Conservation (phyloP, 108 stramenopile genomes). For the Cyclostephanos invisitatus region DNA sequence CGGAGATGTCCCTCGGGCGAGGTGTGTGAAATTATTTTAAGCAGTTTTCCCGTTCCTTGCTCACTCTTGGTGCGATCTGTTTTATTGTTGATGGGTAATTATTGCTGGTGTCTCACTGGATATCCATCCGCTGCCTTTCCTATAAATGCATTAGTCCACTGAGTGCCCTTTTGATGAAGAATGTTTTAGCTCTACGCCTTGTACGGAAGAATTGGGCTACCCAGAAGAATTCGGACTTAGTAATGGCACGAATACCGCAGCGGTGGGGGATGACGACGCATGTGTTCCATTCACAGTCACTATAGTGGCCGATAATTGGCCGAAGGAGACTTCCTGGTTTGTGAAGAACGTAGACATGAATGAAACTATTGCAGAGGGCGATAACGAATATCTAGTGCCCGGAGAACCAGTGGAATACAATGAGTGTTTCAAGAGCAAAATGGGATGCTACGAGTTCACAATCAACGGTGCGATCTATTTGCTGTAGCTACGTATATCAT, state of each 20-base stretch:
- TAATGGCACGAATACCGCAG: slow-evolving; percentile 13
- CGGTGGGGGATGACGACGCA: not conserved
- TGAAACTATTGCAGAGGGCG: slow-evolving; percentile 33
- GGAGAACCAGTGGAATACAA: slow-evolving; percentile 21
- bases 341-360: slow-evolving; percentile 27
- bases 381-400: slow-evolving; percentile 30
- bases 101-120: not conserved
- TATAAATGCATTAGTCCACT: slow-evolving; percentile 5
- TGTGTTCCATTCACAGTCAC: slow-evolving; percentile 49
- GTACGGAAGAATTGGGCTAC: slow-evolving; percentile 46
- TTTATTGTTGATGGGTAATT: not conserved
- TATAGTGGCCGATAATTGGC: slow-evolving; percentile 44
- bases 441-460: slow-evolving; percentile 41
- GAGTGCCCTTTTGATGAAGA: slow-evolving; percentile 36
- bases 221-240: slow-evolving; percentile 23
- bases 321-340: slow-evolving; percentile 41
- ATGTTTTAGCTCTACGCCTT: slow-evolving; percentile 38
- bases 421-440: slow-evolving; percentile 36
- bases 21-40: not conserved
- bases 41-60: not conserved
- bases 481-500: not conserved
- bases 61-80: not conserved
- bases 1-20: slow-evolving; percentile 15
- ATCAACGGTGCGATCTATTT: slow-evolving; percentile 7
- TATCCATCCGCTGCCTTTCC: slow-evolving; percentile 1